Base-by-base conservation (phyloP, 164 flowering plant species). In the Berberis thunbergii region DNA sequence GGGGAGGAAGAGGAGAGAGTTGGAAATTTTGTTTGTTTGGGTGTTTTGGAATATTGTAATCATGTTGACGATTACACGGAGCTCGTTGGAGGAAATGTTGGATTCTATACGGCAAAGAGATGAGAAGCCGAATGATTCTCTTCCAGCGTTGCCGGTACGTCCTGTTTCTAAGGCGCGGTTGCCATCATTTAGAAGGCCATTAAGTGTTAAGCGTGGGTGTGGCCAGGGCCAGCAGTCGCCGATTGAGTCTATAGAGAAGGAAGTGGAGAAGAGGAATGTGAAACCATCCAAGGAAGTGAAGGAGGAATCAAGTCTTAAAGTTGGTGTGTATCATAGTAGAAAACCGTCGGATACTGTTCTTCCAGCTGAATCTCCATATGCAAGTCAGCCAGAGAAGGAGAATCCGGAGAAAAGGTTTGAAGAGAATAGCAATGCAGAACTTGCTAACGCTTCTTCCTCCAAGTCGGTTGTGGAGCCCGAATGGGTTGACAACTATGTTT, bases 41-140 rank as follows among this genome's bases (percentile, higher is more conserved):
- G 59, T 41, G 42, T 41, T 64, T 45, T 46, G 26, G 26, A 26
- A 26, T 45, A 10, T 3, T 39, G 13, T 45, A 59, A 48, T 59
- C 6, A 41, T 49, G 62, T 45, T 41, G 59, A 4, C n/a, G 39
- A 68, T 75, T 40, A 49, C 6, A 0, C 81, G 89, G 48, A 90
- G 96, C 69, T 93, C 98, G 57, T 67, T 93, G 67, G 98, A 91
- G 72, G 98, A 84, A 70, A 90, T 94, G 98, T 78, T 94, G 69
- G 97, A 94, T 5, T 83, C 88, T 13, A 79, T 94, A 42, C 72
- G 82, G 66, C 76, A 69, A 62, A 78, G 79, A 52, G 97, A 87
- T 13, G 85, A 85, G 73, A 78, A 65, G 72, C 80, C 95, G 0
- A 83, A 72, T 69, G 96, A 88, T 70, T n/a, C 78, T 68, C 98